Base-by-base conservation (phyloP, 2,329 filamentous ascomycete species). In the Penicillium sumatraense region DNA sequence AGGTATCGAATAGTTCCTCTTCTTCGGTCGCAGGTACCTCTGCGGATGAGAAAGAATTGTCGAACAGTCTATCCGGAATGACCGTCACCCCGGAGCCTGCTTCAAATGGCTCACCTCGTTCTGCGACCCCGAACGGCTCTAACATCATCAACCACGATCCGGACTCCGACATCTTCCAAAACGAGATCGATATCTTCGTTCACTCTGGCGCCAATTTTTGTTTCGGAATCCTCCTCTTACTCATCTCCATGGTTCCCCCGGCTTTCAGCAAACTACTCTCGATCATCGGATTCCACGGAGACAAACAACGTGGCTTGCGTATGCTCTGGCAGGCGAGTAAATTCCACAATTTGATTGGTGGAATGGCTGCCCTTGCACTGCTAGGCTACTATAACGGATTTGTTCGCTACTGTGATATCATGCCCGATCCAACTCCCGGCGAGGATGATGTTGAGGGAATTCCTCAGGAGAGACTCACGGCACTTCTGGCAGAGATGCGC, bases 241-340 rank as follows among this genome's bases (percentile, higher is more conserved):
- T 98, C 51, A 87, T 98, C n/a, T 96, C 91, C 11, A 89, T 98
- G 78, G 87, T 98, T 0, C 96, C 95, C 0, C 95, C 95, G 0
- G 86, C 93, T 0, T 96, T 98, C 72, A 89, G 86, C n/a, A 89
- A 86, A 53, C 83, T 99, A 1, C 81, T 98, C 3, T 90, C 88
- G 56, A 88, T 98, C 38, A 89, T 97, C 26, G 95, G 95, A 1
- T 98, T 98, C 76, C 87, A 86, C 58, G 95, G 95, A 27, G 93
- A 98, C 70, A 88, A 93, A 40, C 86, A 91, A 58, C 83, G 88
- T 35, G 95, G 93, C 9, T 81, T 97, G 27, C 81, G 83, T 35
- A 89, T 97, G 85, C 85, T 99, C 4, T 99, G 95, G 95, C 87
- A 90, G 70, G 90, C 91, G 11, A 92, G 91, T 20, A 86, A 87